Evolutionary conservation across 2,329 filamentous ascomycete species (phyloP), one percentile per base, ranked within the genome.

Genomic region (Myriosclerotinia duriaeana): DNA sequence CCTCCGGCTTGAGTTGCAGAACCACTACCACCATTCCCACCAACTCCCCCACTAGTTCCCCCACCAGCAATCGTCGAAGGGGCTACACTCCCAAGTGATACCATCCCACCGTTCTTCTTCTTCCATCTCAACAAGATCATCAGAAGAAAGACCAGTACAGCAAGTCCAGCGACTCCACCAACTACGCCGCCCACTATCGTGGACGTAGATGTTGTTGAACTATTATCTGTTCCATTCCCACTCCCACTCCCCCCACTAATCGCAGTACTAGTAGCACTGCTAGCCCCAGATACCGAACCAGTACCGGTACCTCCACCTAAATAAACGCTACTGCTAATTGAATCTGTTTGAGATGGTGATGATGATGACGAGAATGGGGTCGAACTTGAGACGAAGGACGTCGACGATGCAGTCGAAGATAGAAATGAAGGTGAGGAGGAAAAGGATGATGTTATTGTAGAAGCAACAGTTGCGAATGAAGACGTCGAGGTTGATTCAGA

Each of bases 41-140:
- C 73, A 52, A 78, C 78, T 20, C 81, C 80, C 15, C 60, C 61
- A 48, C 75, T 73, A 50, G 78, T 78, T 17, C 81, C 80, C 15
- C 60, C 61, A 53, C 75, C 78, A 17, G 81, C 36, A n/a, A 40
- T 79, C 15, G 65, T 58, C 20, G 58, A 48, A 62, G 61, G 46
- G 20, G 64, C 53, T 30, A 53, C 53, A 46, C 78, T 79, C 2
- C 83, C 77, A 42, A 83, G 76, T n/a, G 78, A 72, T 60, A 77
- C 72, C 70, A 80, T 77, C 54, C 77, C 79, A 8, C 78, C 76
- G 44, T 75, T 71, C 66, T 79, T 80, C 73, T 82, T 87, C 79
- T 81, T 86, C 79, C 84, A 85, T 70, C 80, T 71, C 17, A 88
- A 73, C n/a, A 83, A 71, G 67, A 84, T 78, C 66, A 88, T 76